A percentile compares a stretch with the other conserved stretches of the same genome.
These are phyloP conservation scores for Fusarium mangiferae DNA, from an alignment of 2,329 filamentous ascomycete genomes.

Conservation along the genomic window DNA sequence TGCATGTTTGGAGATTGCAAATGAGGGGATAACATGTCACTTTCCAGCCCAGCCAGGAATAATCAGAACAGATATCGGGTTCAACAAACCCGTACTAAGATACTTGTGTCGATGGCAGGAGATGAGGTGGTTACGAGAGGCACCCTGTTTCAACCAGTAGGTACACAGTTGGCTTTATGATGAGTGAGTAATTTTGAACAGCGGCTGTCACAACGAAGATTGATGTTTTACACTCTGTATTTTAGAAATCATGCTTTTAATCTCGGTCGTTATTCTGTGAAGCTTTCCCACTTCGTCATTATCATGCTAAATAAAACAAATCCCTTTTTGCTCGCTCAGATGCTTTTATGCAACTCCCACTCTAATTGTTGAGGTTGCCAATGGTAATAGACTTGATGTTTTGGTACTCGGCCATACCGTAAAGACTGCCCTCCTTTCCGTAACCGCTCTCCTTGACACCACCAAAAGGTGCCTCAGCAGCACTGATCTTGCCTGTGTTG, in stretches of 20 bases:
- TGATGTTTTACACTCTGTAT: constrained; percentile 24
- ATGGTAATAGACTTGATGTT: constrained; percentile 58
- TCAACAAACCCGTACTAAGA: not conserved
- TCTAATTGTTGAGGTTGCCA: constrained; percentile 42
- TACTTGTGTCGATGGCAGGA: not conserved
- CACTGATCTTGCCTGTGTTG: constrained; percentile 49
- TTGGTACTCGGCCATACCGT: constrained; percentile 58
- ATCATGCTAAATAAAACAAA: constrained; percentile 40
- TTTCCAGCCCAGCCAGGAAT: not conserved
- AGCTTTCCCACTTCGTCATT: constrained; percentile 38
- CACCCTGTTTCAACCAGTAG: not conserved
- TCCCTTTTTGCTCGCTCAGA: constrained; percentile 14
- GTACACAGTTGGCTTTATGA: not conserved
- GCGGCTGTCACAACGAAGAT: not conserved
- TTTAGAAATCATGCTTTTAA: not conserved
- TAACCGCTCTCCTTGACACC: constrained; percentile 51
- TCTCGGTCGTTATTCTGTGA: constrained; percentile 15
- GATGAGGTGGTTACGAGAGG: not conserved
- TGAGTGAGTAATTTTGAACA: not conserved
- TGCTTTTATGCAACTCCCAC: not conserved
- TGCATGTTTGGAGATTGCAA: not conserved
- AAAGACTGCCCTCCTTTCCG: constrained; percentile 55
- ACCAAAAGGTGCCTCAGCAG: constrained; percentile 49
- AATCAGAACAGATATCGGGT: not conserved
- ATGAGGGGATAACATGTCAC: not conserved